Evolutionary conservation across 805 yeast species (phyloP).

Genomic region (Brettanomyces nanus): DNA sequence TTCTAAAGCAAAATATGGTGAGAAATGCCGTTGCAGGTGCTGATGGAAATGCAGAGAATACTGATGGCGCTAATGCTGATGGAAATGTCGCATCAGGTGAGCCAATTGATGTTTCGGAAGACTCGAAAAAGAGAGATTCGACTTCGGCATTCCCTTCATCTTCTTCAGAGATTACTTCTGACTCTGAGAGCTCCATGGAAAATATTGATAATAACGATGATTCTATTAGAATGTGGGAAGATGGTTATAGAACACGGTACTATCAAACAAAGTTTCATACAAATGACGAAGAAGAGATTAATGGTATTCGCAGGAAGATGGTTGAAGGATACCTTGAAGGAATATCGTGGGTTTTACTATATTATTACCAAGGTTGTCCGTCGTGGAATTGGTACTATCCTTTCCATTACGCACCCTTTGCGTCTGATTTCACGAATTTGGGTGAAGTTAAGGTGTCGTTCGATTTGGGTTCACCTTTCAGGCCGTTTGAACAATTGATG

Average conservation of each 20-base stretch:
- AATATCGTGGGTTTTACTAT: slow-evolving; percentile 89
- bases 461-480: slow-evolving; percentile 65
- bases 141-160: slow-evolving; percentile 8
- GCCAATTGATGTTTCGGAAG: slow-evolving; percentile 23
- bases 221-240: slow-evolving; percentile 67
- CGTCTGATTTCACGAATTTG: slow-evolving; percentile 65
- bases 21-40: slow-evolving; percentile 14
- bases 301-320: slow-evolving; percentile 46
- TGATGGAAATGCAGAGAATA: slow-evolving; percentile 7
- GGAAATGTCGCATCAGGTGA: neutral
- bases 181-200: slow-evolving; percentile 2
- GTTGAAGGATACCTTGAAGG: slow-evolving; percentile 82
- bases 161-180: neutral
- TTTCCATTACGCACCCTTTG: slow-evolving; percentile 97
- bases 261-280: slow-evolving; percentile 68
- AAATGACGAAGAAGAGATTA: slow-evolving; percentile 43
- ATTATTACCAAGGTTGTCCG: slow-evolving; percentile 96
- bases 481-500: slow-evolving; percentile 91
- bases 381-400: slow-evolving; percentile 99
- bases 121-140: slow-evolving; percentile 8
- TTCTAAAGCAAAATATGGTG: slow-evolving; percentile 34
- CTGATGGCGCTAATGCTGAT: too few species aligned
- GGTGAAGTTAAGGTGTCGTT: slow-evolving; percentile 48
- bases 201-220: slow-evolving; percentile 39
- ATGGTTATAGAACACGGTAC: slow-evolving; percentile 81